Conservation (phyloP, 73 alveolate genomes). For the Halteria grandinella region DNA sequence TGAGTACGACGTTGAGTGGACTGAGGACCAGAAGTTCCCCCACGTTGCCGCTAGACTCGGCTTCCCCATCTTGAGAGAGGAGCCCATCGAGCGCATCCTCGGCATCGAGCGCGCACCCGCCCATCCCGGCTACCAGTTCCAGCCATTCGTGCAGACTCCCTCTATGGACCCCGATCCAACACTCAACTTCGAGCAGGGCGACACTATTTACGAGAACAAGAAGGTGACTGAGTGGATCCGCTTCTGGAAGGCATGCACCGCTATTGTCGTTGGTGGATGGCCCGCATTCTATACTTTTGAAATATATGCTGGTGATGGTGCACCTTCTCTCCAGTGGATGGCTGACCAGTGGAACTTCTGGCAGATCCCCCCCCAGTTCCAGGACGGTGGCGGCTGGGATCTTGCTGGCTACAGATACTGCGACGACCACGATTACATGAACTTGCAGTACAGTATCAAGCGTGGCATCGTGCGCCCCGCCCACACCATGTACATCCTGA, state of each 20-base stretch:
- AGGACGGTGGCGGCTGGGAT: constrained; percentile 67
- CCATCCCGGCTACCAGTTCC: constrained; percentile 83
- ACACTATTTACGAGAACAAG: constrained; percentile 81
- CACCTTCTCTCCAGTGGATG: constrained; percentile 70
- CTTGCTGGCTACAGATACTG: constrained; percentile 59
- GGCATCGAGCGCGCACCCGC: constrained; percentile 83
- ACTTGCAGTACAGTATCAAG: constrained; percentile 56
- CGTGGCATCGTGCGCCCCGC: constrained; percentile 67
- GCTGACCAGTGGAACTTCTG: constrained; percentile 33
- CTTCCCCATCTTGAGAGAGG: constrained; percentile 81
- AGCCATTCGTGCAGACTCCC: constrained; percentile 90
- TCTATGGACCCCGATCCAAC: constrained; percentile 87
- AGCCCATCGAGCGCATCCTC: constrained; percentile 77
- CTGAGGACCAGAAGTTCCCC: constrained; percentile 87
- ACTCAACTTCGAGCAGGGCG: constrained; percentile 86
- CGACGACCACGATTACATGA: constrained; percentile 74
- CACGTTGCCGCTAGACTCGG: constrained; percentile 90
- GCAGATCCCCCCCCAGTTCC: constrained; percentile 55
- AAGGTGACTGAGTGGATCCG: constrained; percentile 82
- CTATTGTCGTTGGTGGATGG: constrained; percentile 62
- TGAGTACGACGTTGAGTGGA: constrained; percentile 84
- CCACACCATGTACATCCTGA: constrained; percentile 56
- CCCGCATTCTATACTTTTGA: constrained; percentile 72
- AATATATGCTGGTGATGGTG: constrained; percentile 69
- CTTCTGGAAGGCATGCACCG: constrained; percentile 74